Evolutionary conservation across 352 stramenopile species (phyloP), one percentile per base, ranked within the genome.

Genomic region (Globisporangium carolinianum): DNA sequence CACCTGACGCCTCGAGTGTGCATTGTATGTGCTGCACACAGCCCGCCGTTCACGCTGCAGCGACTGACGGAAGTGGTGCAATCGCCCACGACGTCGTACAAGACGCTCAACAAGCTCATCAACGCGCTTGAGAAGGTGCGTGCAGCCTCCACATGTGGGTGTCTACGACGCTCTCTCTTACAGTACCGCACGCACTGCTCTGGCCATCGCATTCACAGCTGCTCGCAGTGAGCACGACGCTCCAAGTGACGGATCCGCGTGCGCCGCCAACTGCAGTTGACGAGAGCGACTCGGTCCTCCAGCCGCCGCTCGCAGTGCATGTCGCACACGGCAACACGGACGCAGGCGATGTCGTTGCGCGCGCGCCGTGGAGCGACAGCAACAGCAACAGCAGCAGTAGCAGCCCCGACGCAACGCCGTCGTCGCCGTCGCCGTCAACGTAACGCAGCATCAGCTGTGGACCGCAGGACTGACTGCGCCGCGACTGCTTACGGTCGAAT

Each of bases 1-100:
- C 41, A 12, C 10, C 11, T 47, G 42, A 47, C 42, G 42, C 42
- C 42, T 7, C 11, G 24, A 7, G 11, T 47, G 42, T 47, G 11
- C 11, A 56, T 53, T 17, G 10, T 2, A 7, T 43, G 18, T 17
- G 24, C 39, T 24, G 24, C 24, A 24, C 24, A 17, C 53, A 85
- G 78, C 0, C 79, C 83, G 37, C 83, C 83, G 41, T 94, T 94
- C 65, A 94, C 83, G 54, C 73, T 94, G 57, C 83, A 94, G 62
- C 71, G 83, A 0, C 72, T 94, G 52, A 86, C 79, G 3, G 83
- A 94, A 67, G 76, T 94, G 45, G 79, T 91, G 49, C 9, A 91
- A 47, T 70, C 89, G 57, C 83, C 83, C 0, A 65, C 69, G 11
- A 77, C 75, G 53, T 84, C 71, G 35, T 94, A 94, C 76, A 83